Conservation (phyloP, 1,284 basidiomycete species). For the Ustilago esculenta region DNA sequence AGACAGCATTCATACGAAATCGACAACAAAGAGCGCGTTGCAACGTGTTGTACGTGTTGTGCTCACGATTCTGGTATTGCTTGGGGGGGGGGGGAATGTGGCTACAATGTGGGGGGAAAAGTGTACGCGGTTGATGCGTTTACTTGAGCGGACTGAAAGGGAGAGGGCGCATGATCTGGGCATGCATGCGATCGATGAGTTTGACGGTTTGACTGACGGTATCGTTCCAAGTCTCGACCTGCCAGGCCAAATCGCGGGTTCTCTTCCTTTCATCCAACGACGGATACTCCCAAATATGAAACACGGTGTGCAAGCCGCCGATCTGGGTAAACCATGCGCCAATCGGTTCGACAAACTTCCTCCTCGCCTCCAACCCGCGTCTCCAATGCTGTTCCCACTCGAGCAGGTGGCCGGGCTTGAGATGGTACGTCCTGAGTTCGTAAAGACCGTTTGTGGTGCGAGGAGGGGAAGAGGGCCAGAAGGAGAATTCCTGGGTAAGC, state of each 20-base stretch:
- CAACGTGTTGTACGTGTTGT: not conserved
- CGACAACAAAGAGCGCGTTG: too few species aligned
- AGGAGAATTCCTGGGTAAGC: conserved; percentile 64
- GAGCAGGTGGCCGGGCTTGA: conserved; percentile 61
- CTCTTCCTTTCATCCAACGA: conserved; percentile 62
- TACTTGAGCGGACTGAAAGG: conserved; percentile 53
- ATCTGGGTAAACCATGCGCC: conserved; percentile 65
- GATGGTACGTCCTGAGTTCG: conserved; percentile 63
- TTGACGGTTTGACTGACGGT: conserved; percentile 65
- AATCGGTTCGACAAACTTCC: conserved; percentile 61
- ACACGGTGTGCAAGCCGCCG: conserved; percentile 62
- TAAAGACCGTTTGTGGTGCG: conserved; percentile 49
- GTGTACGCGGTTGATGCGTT: too few species aligned
- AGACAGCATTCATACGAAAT: too few species aligned
- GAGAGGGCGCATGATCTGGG: conserved; percentile 62
- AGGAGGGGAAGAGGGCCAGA: conserved; percentile 57
- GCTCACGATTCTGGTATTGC: too few species aligned
- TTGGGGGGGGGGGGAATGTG: not conserved
- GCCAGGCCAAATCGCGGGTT: conserved; percentile 63
- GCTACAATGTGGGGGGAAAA: not conserved
- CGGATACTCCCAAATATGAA: conserved; percentile 64
- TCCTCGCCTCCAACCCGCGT: conserved; percentile 61
- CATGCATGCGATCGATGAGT: conserved; percentile 65
- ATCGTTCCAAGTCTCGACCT: conserved; percentile 65
- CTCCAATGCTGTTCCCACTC: conserved; percentile 66